phyloP scores from a whole-genome alignment of 176 grass and related monocot genomes.

The Triticum dicoccoides region DNA sequence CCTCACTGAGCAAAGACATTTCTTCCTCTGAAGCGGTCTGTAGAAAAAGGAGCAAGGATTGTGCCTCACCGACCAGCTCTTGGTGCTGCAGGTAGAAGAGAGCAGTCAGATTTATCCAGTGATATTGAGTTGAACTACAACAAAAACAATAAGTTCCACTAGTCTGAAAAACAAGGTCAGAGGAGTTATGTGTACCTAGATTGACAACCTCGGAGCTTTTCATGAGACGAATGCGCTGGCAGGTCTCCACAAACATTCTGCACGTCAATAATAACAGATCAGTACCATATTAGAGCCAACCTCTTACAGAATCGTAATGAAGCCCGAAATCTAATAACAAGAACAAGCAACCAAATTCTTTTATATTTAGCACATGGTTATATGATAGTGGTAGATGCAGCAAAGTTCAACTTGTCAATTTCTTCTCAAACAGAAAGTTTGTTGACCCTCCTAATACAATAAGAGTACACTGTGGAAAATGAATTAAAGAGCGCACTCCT shows the following conservation, averaged over 20 bases:
- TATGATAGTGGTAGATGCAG: background rate
- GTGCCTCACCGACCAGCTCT: constrained; percentile 45
- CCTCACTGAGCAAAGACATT: constrained; percentile 27
- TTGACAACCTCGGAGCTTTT: constrained; percentile 74
- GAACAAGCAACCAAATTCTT: background rate
- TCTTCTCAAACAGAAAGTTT: constrained; percentile 10
- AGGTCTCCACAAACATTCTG: constrained; percentile 83
- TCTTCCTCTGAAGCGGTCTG: constrained; percentile 5
- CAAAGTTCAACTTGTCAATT: background rate
- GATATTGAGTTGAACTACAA: background rate
- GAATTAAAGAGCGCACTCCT: background rate
- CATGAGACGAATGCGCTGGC: constrained; percentile 79
- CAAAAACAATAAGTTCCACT: background rate
- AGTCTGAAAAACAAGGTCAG: constrained; percentile 1
- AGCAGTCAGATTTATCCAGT: background rate
- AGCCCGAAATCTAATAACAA: background rate
- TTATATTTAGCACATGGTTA: too few relatives aligned
- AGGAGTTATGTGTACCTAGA: constrained; percentile 36
- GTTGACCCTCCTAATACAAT: constrained; percentile 16
- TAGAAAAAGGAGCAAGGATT: background rate
- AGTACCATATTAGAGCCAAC: background rate
- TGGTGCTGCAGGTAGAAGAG: constrained; percentile 45
- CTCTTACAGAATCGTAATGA: background rate
- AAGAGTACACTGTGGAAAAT: background rate
- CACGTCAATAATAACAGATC: constrained; percentile 6